Base-by-base conservation (phyloP, 352 stramenopile genomes). In the Globisporangium rhizosaccharum region DNA sequence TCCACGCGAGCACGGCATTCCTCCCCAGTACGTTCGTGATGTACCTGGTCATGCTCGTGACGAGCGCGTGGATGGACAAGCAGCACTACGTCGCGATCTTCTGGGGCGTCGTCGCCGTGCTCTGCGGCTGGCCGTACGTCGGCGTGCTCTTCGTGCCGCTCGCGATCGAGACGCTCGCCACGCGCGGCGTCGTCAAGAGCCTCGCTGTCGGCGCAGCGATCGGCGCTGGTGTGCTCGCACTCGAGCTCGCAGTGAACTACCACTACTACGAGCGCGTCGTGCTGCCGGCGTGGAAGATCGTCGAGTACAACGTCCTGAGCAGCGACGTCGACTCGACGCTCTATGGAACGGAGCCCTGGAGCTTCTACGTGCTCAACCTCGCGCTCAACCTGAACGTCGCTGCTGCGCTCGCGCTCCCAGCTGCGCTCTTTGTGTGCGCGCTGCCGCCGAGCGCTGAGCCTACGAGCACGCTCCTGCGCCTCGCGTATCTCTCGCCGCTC, bases 81-180 rank as follows among this genome's bases (percentile, higher is more conserved):
- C 75, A 63, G 55, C 92, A 91, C 66, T 79, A 73, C 46, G 30
- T 68, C 6, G 92, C 91, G 37, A 75, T 97, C 57, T 64, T 96
- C 20, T 94, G 81, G 51, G 94, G 87, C 15, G 67, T 98, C 23
- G 53, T 96, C 14, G 94, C 94, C 33, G 94, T 98, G 23, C 72
- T 99, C 36, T 94, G 82, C 42, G 96, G 96, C 50, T 99, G 97
- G 97, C 97, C 97, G 12, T 99, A 99, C 74, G 96, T 97, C 33
- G 96, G 89, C 12, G 79, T 98, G 46, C 72, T 99, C 26, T 99
- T 98, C 68, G 62, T 99, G n/a, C 89, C 96, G 9, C 94, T 98
- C 56, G 85, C 90, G 51, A 37, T 98, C 46, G 76, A 96, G 67
- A 88, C 94, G 61, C 25, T 90, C 8, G 68, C 66, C 46, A 55